Base-by-base conservation (phyloP, 2,329 filamentous ascomycete species). In the Geosmithia morbida region DNA sequence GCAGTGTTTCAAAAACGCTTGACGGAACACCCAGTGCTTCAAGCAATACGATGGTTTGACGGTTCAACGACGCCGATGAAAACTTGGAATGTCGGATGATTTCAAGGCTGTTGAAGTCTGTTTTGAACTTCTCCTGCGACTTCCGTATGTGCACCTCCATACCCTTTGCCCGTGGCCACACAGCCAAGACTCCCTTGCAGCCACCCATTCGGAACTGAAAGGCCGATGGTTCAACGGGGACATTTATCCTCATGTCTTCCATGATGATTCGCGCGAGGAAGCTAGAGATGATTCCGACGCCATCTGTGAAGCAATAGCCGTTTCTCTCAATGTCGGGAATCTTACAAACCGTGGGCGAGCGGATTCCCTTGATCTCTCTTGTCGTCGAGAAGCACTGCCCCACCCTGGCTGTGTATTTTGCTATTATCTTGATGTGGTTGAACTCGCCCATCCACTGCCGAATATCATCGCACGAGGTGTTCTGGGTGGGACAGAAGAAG, bases 381-480 rank as follows among this genome's bases (percentile, higher is more conserved):
- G 92, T 98, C 0, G 90, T 96, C 0, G 92, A 96, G 59, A 98
- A 96, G 59, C 89, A 96, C 63, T 97, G 92, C 0, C 92, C 92
- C 17, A 97, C 69, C 26, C 92, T 78, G 26, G 92, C 87, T 44
- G 87, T 85, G 59, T 89, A 86, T 57, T 94, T 96, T 29, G 90
- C 89, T n/a, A 94, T 76, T 22, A 84, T 76, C 48, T 74, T 78
- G 61, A 96, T 96, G 51, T 87, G 77, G 14, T 71, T 72, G 56
- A 98, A 94, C 14, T 83, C 68, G 0, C 92, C 92, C 83, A 97
- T 94, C 78, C 85, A 89, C 30, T 70, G 62, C 4, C 90, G 83
- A 49, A 98, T 96, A 45, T 82, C 72, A 17, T 83, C 75, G 47
- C 87, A 87, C 1, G 78, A 83, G 7, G 85, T 59, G 48, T 77